Evolutionary conservation across 1,284 basidiomycete genomes (phyloP).

Genomic region (Acaromyces ingoldii): DNA sequence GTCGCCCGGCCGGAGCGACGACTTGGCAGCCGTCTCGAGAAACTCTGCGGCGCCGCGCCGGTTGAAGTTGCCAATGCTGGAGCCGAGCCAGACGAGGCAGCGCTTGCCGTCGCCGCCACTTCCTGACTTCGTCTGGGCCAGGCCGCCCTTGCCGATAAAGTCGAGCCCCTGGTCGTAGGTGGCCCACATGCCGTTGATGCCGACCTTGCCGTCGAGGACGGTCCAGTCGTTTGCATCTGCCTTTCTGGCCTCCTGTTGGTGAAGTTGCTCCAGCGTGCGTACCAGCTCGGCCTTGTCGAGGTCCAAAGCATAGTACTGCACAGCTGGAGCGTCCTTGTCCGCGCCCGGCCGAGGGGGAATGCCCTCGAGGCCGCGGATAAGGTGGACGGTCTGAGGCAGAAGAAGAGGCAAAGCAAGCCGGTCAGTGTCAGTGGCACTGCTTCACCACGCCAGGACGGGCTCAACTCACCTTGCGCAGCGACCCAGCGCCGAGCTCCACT

Average conservation of each 20-base stretch:
- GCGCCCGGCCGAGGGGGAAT: conserved; percentile 25
- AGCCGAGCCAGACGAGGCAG: conserved; percentile 79
- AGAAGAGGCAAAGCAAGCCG: conserved; percentile 52
- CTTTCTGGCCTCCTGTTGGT: conserved; percentile 24
- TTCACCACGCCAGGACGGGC: not conserved
- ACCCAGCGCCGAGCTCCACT: conserved; percentile 53
- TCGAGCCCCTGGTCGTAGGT: conserved; percentile 72
- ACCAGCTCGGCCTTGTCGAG: conserved; percentile 80
- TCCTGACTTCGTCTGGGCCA: conserved; percentile 21
- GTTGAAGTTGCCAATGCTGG: conserved; percentile 87
- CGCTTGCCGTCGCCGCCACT: conserved; percentile 18
- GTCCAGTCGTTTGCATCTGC: conserved; percentile 59
- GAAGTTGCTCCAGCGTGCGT: conserved; percentile 70
- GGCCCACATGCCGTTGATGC: conserved; percentile 68
- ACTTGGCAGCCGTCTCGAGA: conserved; percentile 65
- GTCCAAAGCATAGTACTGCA: conserved; percentile 89
- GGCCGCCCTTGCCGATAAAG: conserved; percentile 55
- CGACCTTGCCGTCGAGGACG: conserved; percentile 38
- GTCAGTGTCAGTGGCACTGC: not conserved
- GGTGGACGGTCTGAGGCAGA: conserved; percentile 75
- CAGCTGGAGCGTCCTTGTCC: conserved; percentile 55
- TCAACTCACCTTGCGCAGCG: conserved; percentile 28
- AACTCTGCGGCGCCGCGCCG: conserved; percentile 67
- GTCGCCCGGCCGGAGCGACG: conserved; percentile 61
- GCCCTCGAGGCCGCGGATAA: conserved; percentile 67